phyloP scores from a whole-genome alignment of 75 land plant genomes.

The Ceratopteris richardii region DNA sequence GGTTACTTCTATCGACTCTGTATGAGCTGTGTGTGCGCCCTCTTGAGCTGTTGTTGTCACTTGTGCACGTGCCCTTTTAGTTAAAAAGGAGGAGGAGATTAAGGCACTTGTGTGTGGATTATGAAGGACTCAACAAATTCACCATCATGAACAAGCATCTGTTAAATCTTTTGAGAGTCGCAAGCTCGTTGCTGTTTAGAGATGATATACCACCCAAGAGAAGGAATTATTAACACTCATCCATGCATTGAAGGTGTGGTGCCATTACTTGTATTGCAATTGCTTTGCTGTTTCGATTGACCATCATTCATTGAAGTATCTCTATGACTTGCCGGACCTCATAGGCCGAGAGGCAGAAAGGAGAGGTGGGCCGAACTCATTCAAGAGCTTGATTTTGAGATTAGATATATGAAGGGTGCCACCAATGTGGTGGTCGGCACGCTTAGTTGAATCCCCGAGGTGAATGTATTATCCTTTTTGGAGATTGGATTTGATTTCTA shows the following conservation, averaged over 20 bases:
- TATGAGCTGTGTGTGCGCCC: too few species aligned
- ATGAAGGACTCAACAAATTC: too few species aligned
- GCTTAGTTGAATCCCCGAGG: background rate
- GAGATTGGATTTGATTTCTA: background rate
- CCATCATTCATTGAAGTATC: constrained; percentile 1
- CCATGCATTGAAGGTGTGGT: constrained; percentile 8
- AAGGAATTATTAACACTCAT: constrained; percentile 9
- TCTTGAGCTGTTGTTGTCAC: too few species aligned
- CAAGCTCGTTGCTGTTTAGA: constrained; percentile 3
- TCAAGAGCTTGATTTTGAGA: background rate
- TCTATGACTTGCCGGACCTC: background rate
- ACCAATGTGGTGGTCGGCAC: background rate
- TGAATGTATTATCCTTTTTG: background rate
- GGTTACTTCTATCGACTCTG: too few species aligned
- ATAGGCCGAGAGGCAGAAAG: background rate
- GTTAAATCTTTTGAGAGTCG: constrained; percentile 9
- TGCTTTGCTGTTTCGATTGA: background rate
- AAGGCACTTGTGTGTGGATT: too few species aligned
- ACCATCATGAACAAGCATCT: too few species aligned
- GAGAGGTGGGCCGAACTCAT: constrained; percentile 6
- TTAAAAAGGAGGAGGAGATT: too few species aligned
- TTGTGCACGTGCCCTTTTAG: too few species aligned
- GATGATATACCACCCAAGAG: constrained; percentile 4
- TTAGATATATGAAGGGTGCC: background rate
- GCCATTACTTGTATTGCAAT: constrained; percentile 1